phyloP scores from a whole-genome alignment of 257 asterid species.

The Sherardia arvensis region DNA sequence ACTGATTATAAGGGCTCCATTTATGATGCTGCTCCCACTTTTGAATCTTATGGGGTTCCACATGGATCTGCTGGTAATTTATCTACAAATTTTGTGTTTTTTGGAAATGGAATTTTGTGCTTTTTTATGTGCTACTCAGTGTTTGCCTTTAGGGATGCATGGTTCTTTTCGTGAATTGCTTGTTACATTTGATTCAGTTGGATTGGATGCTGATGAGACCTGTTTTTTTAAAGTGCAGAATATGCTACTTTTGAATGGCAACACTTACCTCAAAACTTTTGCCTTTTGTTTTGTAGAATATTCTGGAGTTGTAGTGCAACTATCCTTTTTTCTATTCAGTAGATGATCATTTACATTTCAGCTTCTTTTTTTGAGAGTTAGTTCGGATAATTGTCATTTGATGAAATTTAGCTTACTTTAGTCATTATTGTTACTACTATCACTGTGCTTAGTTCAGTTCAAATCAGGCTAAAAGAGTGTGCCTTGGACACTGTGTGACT shows the following conservation, averaged over 20 bases:
- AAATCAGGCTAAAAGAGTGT: not conserved
- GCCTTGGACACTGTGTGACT: not conserved
- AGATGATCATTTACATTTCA: not conserved
- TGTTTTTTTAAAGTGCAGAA: not conserved
- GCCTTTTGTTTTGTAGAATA: not conserved
- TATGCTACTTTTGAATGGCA: not conserved
- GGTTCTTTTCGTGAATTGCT: not conserved
- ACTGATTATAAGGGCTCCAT: slow-evolving; percentile 74
- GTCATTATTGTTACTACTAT: not conserved
- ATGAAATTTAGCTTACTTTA: not conserved
- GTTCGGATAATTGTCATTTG: not conserved
- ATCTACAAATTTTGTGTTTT: not conserved
- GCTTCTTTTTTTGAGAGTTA: not conserved
- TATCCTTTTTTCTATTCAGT: not conserved
- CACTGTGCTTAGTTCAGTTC: not conserved
- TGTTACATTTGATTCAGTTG: not conserved
- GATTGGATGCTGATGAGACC: not conserved
- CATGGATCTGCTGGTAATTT: slow-evolving; percentile 82
- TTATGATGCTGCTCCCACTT: slow-evolving; percentile 81
- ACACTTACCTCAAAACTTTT: not conserved
- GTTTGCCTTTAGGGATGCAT: too few relatives aligned
- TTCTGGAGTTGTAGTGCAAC: not conserved
- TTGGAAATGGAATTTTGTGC: not conserved
- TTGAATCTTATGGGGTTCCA: slow-evolving; percentile 74
- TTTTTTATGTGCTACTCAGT: not conserved